Conservation (phyloP, 352 stramenopile genomes). For the Pythium chondricola region DNA sequence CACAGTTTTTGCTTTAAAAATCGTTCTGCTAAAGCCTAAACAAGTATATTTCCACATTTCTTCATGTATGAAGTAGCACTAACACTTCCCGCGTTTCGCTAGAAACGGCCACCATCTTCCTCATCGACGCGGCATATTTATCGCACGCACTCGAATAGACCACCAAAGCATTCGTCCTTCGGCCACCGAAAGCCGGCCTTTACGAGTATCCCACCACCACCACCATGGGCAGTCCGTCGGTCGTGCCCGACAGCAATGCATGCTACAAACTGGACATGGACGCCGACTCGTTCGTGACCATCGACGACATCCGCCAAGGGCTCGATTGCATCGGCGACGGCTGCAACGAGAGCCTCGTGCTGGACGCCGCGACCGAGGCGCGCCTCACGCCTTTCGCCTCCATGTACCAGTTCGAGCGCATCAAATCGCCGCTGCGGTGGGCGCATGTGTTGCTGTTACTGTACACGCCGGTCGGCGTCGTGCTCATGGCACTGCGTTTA, state of each 20-base stretch:
- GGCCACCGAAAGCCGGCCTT: too few relatives aligned
- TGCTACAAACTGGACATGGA: conserved; percentile 19
- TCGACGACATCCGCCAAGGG: conserved; percentile 14
- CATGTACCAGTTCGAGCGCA: conserved; percentile 69
- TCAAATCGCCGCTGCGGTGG: conserved; percentile 39
- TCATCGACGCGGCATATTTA: too few relatives aligned
- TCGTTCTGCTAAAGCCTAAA: too few relatives aligned
- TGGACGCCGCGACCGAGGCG: conserved; percentile 9
- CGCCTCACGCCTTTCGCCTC: conserved; percentile 16
- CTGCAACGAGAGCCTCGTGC: conserved; percentile 4
- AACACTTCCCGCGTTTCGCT: too few relatives aligned
- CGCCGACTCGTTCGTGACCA: conserved; percentile 11
- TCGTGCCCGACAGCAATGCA: conserved; percentile 6
- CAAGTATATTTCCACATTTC: too few relatives aligned
- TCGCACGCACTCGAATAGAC: too few relatives aligned
- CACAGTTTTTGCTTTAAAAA: too few relatives aligned
- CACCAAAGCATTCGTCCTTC: too few relatives aligned
- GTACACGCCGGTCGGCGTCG: conserved; percentile 47
- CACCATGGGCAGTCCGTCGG: conserved; percentile 7
- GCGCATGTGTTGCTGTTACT: conserved; percentile 45
- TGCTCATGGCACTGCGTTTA: conserved; percentile 38
- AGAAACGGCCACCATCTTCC: too few relatives aligned
- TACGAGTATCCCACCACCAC: too few relatives aligned
- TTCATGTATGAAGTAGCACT: too few relatives aligned
- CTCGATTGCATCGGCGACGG: conserved; percentile 17